These are phyloP conservation scores for Salix koriyanagi DNA, from an alignment of 345 rosid genomes.

Conservation along the genomic window DNA sequence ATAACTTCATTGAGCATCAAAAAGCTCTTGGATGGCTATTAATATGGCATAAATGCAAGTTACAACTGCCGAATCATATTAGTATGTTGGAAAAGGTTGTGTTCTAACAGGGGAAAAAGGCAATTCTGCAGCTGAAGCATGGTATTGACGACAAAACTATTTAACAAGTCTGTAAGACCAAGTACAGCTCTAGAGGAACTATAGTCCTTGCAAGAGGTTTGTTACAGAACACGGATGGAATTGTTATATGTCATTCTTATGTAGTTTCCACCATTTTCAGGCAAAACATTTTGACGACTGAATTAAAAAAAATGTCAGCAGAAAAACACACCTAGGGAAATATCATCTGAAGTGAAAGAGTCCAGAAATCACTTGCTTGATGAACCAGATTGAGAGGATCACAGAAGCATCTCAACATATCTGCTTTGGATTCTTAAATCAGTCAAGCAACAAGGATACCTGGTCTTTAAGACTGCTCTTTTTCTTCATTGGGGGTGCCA, in stretches of 20 bases:
- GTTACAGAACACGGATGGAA: background rate
- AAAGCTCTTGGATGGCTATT: background rate
- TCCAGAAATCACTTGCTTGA: background rate
- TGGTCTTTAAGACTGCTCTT: slow-evolving; percentile 49
- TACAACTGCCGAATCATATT: background rate
- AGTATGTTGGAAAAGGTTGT: background rate
- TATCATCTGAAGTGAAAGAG: background rate
- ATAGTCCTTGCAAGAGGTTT: background rate
- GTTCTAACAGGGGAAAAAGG: background rate
- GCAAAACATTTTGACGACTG: background rate
- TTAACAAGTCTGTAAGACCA: background rate
- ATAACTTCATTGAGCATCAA: background rate
- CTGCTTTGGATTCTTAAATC: slow-evolving; percentile 2
- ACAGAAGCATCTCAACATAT: background rate
- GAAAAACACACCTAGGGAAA: background rate
- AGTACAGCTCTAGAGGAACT: background rate
- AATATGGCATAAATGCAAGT: background rate
- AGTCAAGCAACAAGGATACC: slow-evolving; percentile 44
- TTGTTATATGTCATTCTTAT: background rate
- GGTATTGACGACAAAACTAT: background rate
- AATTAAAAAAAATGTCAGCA: background rate
- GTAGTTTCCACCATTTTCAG: background rate
- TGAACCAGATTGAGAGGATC: background rate
- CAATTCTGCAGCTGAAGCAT: background rate
- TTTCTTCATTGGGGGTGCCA: slow-evolving; percentile 28